Evolutionary conservation across 208 protist species (phyloP).

Genomic region (Leptomonas seymouri): DNA sequence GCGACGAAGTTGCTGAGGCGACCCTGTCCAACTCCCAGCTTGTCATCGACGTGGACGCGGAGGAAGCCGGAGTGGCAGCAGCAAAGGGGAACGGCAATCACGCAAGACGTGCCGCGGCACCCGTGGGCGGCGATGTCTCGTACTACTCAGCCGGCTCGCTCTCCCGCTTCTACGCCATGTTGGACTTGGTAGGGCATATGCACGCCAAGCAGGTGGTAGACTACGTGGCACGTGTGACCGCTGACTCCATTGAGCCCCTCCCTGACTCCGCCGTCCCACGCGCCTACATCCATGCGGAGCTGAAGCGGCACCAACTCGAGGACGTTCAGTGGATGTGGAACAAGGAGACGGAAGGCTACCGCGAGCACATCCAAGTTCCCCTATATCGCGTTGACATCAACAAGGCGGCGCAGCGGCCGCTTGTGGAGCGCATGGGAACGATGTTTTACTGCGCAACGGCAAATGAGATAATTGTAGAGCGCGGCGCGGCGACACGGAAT

Average conservation of each 20-base stretch:
- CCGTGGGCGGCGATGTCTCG: conserved; percentile 10
- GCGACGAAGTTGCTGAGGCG: conserved; percentile 9
- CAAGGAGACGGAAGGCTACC: conserved; percentile 34
- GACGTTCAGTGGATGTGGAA: conserved; percentile 46
- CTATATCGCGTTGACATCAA: conserved; percentile 14
- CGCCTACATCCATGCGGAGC: conserved; percentile 33
- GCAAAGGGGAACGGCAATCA: not conserved
- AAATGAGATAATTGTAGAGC: conserved; percentile 8
- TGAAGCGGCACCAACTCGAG: conserved; percentile 57
- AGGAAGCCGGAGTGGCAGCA: not conserved
- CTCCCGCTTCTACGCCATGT: conserved; percentile 13
- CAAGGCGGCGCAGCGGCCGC: not conserved
- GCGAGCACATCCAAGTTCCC: conserved; percentile 39
- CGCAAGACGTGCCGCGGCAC: not conserved
- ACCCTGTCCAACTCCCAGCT: conserved; percentile 6
- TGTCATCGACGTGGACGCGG: conserved; percentile 13
- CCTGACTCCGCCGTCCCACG: conserved; percentile 19
- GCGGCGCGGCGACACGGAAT: not conserved
- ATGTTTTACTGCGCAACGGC: conserved; percentile 48
- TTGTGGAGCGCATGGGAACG: conserved; percentile 6
- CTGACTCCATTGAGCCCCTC: conserved; percentile 19
- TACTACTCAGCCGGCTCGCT: conserved; percentile 29
- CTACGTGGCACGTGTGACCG: conserved; percentile 20
- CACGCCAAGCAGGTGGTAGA: conserved; percentile 21
- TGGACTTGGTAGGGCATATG: conserved; percentile 26